phyloP scores from a whole-genome alignment of 2,329 filamentous ascomycete species.

The Aspergillus pseudoviridinutans region DNA sequence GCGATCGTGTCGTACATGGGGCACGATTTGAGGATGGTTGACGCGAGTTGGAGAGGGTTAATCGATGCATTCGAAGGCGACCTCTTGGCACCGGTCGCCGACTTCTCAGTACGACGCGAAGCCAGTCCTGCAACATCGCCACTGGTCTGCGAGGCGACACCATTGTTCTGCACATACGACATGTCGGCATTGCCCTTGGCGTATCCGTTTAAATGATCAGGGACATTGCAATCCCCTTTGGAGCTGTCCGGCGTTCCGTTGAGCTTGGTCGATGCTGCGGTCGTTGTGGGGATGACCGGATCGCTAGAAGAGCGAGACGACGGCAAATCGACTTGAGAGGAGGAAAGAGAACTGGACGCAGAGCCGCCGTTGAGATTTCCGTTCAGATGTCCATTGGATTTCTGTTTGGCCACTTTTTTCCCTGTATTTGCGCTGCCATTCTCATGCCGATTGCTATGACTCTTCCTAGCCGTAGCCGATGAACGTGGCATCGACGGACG shows the following conservation, averaged over 20 bases:
- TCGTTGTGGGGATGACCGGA: conserved; percentile 27
- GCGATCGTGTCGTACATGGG: conserved; percentile 93
- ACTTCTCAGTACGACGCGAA: conserved; percentile 30
- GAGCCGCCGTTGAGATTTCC: conserved; percentile 45
- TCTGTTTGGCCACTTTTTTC: conserved; percentile 61
- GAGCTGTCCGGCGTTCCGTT: conserved; percentile 26
- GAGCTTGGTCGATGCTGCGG: conserved; percentile 21
- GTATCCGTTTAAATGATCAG: conserved; percentile 33
- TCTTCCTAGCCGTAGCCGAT: conserved; percentile 49
- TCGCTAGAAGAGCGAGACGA: conserved; percentile 37
- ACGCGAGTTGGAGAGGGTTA: conserved; percentile 70
- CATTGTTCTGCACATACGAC: conserved; percentile 33
- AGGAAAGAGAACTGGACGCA: conserved; percentile 32
- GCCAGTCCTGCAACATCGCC: conserved; percentile 22
- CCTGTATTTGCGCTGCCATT: conserved; percentile 79
- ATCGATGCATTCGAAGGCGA: conserved; percentile 48
- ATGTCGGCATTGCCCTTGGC: conserved; percentile 32
- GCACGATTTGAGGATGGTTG: conserved; percentile 83
- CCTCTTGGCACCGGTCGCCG: conserved; percentile 28
- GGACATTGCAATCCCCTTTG: conserved; percentile 34
- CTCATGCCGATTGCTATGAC: conserved; percentile 74
- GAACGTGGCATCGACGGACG: conserved; percentile 49
- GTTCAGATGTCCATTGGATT: conserved; percentile 54
- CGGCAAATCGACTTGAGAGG: conserved; percentile 39
- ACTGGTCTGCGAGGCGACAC: conserved; percentile 27